Percentiles rank a stretch among this genome's conserved stretches.
Conservation (phyloP, 768 basidiomycete genomes). For the Royoungia palumana region DNA sequence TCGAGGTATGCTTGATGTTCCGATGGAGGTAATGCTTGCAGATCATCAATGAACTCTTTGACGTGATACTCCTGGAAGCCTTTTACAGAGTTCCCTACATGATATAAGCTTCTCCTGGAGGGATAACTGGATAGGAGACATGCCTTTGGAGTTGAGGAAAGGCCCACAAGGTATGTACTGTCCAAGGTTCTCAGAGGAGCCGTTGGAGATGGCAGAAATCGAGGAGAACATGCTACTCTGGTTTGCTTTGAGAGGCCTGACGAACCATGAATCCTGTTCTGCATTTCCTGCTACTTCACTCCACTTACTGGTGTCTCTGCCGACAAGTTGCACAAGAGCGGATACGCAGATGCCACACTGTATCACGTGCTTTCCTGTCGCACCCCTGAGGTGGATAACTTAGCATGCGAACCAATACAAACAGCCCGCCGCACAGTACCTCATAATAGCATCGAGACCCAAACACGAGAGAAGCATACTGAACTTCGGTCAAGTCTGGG, state of each 20-base stretch:
- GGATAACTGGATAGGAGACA: neutral
- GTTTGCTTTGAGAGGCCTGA: conserved; percentile 20
- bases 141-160: conserved; percentile 24
- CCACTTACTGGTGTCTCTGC: conserved; percentile 22
- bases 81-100: conserved; percentile 15
- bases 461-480: conserved; percentile 48
- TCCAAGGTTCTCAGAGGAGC: conserved; percentile 10
- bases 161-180: conserved; percentile 27
- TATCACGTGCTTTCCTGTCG: conserved; percentile 23
- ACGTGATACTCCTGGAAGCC: conserved; percentile 22
- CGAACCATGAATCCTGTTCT: neutral
- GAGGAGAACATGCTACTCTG: conserved; percentile 6
- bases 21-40: conserved; percentile 9
- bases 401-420: neutral
- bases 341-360: conserved; percentile 32
- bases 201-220: conserved; percentile 8
- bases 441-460: conserved; percentile 43
- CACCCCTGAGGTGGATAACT: conserved; percentile 20
- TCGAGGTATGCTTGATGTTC: conserved; percentile 22
- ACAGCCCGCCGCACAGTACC: conserved; percentile 6
- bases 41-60: conserved; percentile 13
- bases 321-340: conserved; percentile 30
- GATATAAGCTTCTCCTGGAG: conserved; percentile 3
- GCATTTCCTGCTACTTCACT: neutral
- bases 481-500: conserved; percentile 45